Evolutionary conservation across 805 yeast genomes (phyloP).

Genomic region (Teunomyces pallodes): DNA sequence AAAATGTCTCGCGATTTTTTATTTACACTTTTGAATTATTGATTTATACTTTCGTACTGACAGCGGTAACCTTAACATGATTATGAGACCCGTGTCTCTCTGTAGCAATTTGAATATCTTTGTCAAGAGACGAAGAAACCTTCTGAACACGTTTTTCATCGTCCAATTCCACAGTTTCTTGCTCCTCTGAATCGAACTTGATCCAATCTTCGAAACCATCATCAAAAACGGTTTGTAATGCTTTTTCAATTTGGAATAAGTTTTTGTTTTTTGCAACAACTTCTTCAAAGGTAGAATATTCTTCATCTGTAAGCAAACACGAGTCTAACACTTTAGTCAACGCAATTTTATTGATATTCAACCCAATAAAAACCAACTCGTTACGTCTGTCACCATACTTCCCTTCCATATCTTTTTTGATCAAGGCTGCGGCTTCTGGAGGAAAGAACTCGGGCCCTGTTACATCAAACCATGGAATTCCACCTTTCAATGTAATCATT

Average conservation of each 20-base stretch:
- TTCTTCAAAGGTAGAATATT: constrained; percentile 25
- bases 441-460: constrained; percentile 33
- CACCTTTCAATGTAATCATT: constrained; percentile 40
- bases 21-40: neutral
- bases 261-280: constrained; percentile 25
- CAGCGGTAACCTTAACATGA: constrained; percentile 6
- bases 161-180: neutral
- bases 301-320: constrained; percentile 41
- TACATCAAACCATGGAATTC: constrained; percentile 43
- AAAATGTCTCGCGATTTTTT: neutral
- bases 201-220: constrained; percentile 49
- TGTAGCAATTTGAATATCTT: constrained; percentile 1
- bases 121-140: neutral
- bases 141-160: neutral
- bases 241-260: constrained; percentile 27
- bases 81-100: constrained; percentile 8
- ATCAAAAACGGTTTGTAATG: constrained; percentile 25
- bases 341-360: constrained; percentile 26
- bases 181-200: constrained; percentile 11
- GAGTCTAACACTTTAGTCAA: constrained; percentile 30
- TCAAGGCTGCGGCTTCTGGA: constrained; percentile 24
- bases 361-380: constrained; percentile 46
- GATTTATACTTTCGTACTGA: neutral
- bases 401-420: constrained; percentile 37
- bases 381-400: constrained; percentile 44